Base-by-base conservation (phyloP, 2,329 filamentous ascomycete species). In the Chrysosporium keratinophilum region DNA sequence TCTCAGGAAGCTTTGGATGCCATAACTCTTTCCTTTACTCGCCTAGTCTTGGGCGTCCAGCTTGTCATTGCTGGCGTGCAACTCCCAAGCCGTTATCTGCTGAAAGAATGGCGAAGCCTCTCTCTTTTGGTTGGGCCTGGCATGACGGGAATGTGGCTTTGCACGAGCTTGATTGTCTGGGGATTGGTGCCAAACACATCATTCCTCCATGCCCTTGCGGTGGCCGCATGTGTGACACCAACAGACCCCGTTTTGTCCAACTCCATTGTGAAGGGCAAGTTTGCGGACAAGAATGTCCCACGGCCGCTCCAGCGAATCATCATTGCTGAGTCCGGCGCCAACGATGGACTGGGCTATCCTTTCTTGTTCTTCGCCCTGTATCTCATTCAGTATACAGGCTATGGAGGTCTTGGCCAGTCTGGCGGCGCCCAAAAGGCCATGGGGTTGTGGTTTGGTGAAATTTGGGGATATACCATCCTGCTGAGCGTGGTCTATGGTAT, bases 261-360 rank as follows among this genome's bases (percentile, higher is more conserved):
- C 59, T 86, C 86, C 2, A 95, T 95, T 54, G 88, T 95, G 44
- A 95, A 95, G 72, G 89, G 89, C 33, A 90, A 87, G 62, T 96
- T 95, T 65, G 90, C 90, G 0, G 89, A 95, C 63, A 85, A 89
- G 62, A 93, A 95, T 65, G 84, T 95, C 15, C 88, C 90, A 0
- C 83, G 82, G 54, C 79, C 84, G 28, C 73, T 96, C 47, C 88
- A 95, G 71, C 82, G 85, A 59, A 87, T 88, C 61, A 87, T 88
- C 63, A 78, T 86, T 47, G 84, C 82, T 34, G 89, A 96, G 71
- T 89, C 86, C 0, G 90, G 89, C 1, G 86, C 88, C 1, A 95
- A 95, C 63, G 89, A 95, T 69, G 89, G 90, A 0, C 76, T 91
- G 35, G 88, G 88, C 0, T 95, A 95, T 62, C 89, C 88, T 0